These are phyloP conservation scores for Sordariomycetes sp. DNA, from an alignment of 2,329 filamentous ascomycete species.

Conservation along the genomic window DNA sequence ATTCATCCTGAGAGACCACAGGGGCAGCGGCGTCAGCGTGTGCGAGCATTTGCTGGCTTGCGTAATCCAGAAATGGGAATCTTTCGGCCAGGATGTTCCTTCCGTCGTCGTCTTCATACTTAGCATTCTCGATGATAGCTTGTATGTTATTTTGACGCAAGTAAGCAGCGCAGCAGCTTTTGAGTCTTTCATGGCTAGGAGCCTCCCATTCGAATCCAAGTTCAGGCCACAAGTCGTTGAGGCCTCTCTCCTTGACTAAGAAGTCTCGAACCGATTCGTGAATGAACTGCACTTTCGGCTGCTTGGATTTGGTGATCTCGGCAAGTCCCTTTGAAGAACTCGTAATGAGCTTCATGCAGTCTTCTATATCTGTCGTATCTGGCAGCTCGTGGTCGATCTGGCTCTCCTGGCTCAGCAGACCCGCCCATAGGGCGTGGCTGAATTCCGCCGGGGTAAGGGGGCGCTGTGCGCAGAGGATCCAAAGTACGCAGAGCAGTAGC, in stretches of 20 bases:
- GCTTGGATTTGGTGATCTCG: constrained; percentile 24
- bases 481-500: constrained; percentile 37
- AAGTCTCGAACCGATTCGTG: constrained; percentile 42
- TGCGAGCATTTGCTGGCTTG: constrained; percentile 25
- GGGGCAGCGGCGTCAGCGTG: constrained; percentile 27
- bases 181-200: constrained; percentile 32
- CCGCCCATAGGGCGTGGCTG: constrained; percentile 29
- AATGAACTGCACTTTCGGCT: constrained; percentile 38
- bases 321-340: constrained; percentile 40
- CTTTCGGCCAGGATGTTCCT: neutral
- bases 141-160: constrained; percentile 12
- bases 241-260: constrained; percentile 25
- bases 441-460: constrained; percentile 33
- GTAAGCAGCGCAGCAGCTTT: constrained; percentile 30
- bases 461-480: constrained; percentile 38
- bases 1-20: constrained; percentile 16
- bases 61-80: constrained; percentile 38
- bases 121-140: constrained; percentile 1
- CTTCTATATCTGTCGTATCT: neutral
- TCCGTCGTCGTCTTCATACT: constrained; percentile 7
- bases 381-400: neutral
- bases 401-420: constrained; percentile 4
- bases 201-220: constrained; percentile 15
- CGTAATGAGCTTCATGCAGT: constrained; percentile 23
- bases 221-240: constrained; percentile 20